Evolutionary conservation across 1,284 basidiomycete species (phyloP).

Genomic region (Ceratobasidium sp.): DNA sequence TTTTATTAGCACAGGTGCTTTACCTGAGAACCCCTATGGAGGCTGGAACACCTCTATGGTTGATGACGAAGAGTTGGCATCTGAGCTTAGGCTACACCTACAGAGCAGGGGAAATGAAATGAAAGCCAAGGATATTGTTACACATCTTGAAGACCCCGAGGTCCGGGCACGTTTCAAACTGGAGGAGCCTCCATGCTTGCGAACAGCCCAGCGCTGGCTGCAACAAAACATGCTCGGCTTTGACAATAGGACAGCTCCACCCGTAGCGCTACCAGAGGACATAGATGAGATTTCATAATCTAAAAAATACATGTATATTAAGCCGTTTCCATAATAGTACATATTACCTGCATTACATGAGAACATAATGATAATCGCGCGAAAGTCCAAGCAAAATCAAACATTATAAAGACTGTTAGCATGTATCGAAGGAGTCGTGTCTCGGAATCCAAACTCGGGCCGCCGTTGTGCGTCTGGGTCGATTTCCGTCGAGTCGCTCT

Average conservation of each 20-base stretch:
- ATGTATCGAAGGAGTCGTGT: conserved; percentile 5
- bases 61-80: neutral
- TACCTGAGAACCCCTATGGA: no score
- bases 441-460: conserved; percentile 23
- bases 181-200: neutral
- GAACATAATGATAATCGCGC: conserved; percentile 1
- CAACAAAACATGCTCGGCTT: no score
- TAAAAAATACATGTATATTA: conserved; percentile 9
- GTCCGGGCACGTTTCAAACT: neutral
- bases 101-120: neutral
- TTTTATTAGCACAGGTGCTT: no score
- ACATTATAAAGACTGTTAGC: conserved; percentile 32
- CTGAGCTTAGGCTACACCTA: neutral
- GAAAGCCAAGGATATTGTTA: neutral
- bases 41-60: neutral
- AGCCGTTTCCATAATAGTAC: neutral
- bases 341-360: conserved; percentile 1
- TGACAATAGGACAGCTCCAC: no score
- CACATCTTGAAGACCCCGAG: neutral
- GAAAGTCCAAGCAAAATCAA: conserved; percentile 4
- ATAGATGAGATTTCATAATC: neutral
- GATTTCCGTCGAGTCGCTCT: conserved; percentile 25
- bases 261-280: no score
- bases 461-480: conserved; percentile 28
- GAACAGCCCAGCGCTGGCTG: neutral